phyloP scores from a whole-genome alignment of 108 stramenopile genomes.

The Cyclotella kingstonii region DNA sequence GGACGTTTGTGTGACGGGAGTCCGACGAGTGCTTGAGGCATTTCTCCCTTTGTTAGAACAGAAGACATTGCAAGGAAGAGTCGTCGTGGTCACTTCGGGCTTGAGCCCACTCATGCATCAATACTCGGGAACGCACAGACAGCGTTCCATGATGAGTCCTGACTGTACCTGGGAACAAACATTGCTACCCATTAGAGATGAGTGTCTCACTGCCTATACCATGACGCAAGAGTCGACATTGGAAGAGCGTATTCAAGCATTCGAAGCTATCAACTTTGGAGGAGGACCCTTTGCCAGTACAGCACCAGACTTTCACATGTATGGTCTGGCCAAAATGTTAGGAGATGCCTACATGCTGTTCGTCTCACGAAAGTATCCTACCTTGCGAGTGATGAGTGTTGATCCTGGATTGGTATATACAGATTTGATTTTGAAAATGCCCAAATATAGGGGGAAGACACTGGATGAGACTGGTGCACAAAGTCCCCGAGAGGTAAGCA shows the following conservation, averaged over 20 bases:
- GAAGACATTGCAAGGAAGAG: conserved; percentile 13
- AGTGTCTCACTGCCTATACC: conserved; percentile 17
- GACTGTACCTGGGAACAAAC: conserved; percentile 18
- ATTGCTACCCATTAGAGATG: conserved; percentile 4
- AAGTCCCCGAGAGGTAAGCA: conserved; percentile 28
- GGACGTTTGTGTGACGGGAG: conserved; percentile 30
- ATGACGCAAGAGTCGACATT: neutral
- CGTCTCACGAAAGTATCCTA: conserved; percentile 17
- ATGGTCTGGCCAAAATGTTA: conserved; percentile 47
- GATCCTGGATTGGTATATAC: conserved; percentile 47
- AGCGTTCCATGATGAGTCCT: conserved; percentile 3
- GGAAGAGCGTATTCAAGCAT: conserved; percentile 21
- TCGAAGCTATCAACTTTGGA: conserved; percentile 26
- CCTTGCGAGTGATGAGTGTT: conserved; percentile 21
- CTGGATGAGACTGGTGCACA: conserved; percentile 32
- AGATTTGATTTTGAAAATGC: conserved; percentile 40
- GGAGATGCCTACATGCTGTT: conserved; percentile 37
- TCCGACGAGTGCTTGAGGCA: conserved; percentile 26
- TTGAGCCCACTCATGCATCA: conserved; percentile 35
- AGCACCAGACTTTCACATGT: conserved; percentile 48
- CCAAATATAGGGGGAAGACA: conserved; percentile 24
- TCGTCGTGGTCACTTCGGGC: conserved; percentile 35
- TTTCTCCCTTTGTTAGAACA: conserved; percentile 28
- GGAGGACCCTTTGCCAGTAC: conserved; percentile 42
- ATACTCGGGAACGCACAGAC: conserved; percentile 15